Base-by-base conservation (phyloP, 164 flowering plant genomes). In the Magnolia kwangsiensis region DNA sequence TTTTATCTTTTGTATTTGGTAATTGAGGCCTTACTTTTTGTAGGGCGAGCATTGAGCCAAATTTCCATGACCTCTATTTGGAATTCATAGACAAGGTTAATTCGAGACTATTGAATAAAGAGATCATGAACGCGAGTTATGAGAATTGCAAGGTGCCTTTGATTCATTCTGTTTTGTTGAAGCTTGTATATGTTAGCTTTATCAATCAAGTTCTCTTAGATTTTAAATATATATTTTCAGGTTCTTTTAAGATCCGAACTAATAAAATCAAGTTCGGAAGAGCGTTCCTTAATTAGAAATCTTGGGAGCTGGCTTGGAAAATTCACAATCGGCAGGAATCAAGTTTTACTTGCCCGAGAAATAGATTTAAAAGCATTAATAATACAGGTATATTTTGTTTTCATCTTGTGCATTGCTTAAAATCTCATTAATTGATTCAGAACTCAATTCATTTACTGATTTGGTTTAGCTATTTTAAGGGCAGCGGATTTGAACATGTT, bases 261-360 rank as follows among this genome's bases (percentile, higher is more conserved):
- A 75, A 96, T 96, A 82, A 96, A 96, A 77, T 94, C 97, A 73
- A 94, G 99, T 83, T 92, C 96, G 50, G 99, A 96, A 81, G 98
- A 96, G 86, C 91, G 99, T 20, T 94, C 99, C 9, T 82, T 96
- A 81, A 88, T 96, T 58, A 96, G 94, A 80, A 96, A 94, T 85
- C 84, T 96, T 76, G 99, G 99, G 55, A 94, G 99, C 85, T 96
- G 99, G 99, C 97, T 96, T 74, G 99, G 99, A 70, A 96, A 92
- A 81, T 90, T 94, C 72, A 96, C 99, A 19, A 94, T 96, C 80
- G 98, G 99, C 37, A 87, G 92, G 76, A 96, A 96, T 79, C 92
- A 90, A 81, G 94, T 89, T 67, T 81, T 96, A 64, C 81, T 91
- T 76, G 97, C 97, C 69, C 89, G 91, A 31, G 97, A 96, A 83